Base-by-base conservation (phyloP, 495 filamentous ascomycete genomes). In the Alectoria sarmentosa region DNA sequence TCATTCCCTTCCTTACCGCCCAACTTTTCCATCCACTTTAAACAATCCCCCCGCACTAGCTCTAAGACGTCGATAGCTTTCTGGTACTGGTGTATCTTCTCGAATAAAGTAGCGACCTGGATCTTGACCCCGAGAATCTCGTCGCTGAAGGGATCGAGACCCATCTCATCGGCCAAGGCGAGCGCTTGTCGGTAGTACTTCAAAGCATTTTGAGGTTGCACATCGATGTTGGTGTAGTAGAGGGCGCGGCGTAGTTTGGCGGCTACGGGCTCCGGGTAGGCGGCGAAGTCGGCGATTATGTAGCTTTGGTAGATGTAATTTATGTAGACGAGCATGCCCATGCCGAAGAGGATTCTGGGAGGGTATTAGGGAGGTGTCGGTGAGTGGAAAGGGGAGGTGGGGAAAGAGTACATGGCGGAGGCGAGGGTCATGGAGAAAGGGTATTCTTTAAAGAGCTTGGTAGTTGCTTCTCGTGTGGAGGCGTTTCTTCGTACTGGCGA, bases 91-190 rank as follows among this genome's bases (percentile, higher is more conserved):
- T 86, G 80, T 7, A 87, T 79, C 73, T 88, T 87, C 77, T 96
- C 90, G 67, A 95, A 77, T 78, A 95, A 84, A 19, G 78, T 80
- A 5, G 90, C 86, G 7, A 96, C 73, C 74, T 90, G 86, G 38
- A 96, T 83, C 76, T 90, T 94, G 26, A 99, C 83, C 1, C 94
- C 94, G 57, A 96, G 77, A 19, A 97, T 84, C 70, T 96, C 94
- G 65, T 96, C 89, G 4, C 88, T 90, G 69, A 90, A 94, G 4
- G 89, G 89, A 73, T 97, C 90, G 77, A 99, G 85, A 0, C 84
- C 83, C 49, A 87, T 67, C 70, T 92, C 85, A 26, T 82, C 73
- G 42, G 89, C 90, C 21, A 85, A 78, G 65, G 81, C 76, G 49
- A 98, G 74, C 4, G 93, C 94, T 57, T 86, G 79, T 65, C 83